A percentile compares a stretch with the other conserved stretches of the same genome.
Conservation (phyloP, 768 basidiomycete species). For the Calocera cornea region DNA sequence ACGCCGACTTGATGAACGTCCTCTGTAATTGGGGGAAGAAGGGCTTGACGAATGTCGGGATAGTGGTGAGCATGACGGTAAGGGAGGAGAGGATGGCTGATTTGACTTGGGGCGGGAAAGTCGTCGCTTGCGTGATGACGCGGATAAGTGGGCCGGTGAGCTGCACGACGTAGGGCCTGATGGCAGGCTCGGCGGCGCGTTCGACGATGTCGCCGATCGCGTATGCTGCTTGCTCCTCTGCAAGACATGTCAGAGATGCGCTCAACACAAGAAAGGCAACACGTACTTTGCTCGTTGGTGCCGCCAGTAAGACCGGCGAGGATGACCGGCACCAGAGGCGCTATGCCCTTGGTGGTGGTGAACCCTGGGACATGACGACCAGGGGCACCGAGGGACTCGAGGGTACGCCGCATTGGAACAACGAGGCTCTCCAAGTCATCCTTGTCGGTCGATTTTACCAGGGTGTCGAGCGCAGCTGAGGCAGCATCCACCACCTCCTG, state of each 20-base stretch:
- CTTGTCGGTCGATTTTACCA: slow-evolving; percentile 82
- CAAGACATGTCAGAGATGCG: not conserved
- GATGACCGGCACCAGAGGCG: slow-evolving; percentile 72
- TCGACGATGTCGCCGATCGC: slow-evolving; percentile 94
- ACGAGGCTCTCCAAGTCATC: slow-evolving; percentile 86
- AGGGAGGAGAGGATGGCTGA: slow-evolving; percentile 78
- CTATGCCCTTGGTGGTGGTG: slow-evolving; percentile 58
- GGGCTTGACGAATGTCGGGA: slow-evolving; percentile 82
- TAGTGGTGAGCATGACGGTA: slow-evolving; percentile 67
- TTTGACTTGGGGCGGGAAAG: slow-evolving; percentile 88
- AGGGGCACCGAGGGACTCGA: slow-evolving; percentile 71
- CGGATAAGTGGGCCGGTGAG: slow-evolving; percentile 93
- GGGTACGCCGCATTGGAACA: slow-evolving; percentile 72
- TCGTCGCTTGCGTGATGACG: slow-evolving; percentile 78
- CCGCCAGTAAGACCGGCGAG: slow-evolving; percentile 88
- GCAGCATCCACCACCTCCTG: slow-evolving; percentile 53
- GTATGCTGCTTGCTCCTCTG: slow-evolving; percentile 75
- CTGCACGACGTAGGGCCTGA: slow-evolving; percentile 91
- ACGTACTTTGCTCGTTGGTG: slow-evolving; percentile 68
- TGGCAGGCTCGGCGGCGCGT: slow-evolving; percentile 63
- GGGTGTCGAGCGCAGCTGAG: slow-evolving; percentile 67
- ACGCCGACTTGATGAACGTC: slow-evolving; percentile 86
- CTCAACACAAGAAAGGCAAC: not conserved
- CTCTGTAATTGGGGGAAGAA: slow-evolving; percentile 98
- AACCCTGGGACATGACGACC: slow-evolving; percentile 75